phyloP scores from a whole-genome alignment of 2,329 filamentous ascomycete species.

The Thelonectria rubi region DNA sequence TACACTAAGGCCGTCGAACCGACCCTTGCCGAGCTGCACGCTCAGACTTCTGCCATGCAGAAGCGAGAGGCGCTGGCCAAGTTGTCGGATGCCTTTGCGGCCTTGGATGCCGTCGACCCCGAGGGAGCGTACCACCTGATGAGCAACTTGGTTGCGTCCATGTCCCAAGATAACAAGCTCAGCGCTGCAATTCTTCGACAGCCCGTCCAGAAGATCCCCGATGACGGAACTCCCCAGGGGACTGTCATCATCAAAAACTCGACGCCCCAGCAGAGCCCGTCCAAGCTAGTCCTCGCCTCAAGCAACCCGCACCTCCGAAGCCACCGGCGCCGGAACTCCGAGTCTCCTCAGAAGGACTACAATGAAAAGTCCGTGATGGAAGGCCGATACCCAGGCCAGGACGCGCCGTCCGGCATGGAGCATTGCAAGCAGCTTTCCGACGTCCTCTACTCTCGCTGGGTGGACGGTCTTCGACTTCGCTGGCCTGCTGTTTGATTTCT shows the following conservation, averaged over 20 bases:
- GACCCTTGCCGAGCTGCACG: slow-evolving; percentile 83
- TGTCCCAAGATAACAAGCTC: slow-evolving; percentile 75
- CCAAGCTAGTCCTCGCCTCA: slow-evolving; percentile 79
- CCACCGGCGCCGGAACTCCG: slow-evolving; percentile 73
- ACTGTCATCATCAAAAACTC: slow-evolving; percentile 67
- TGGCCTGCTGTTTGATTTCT: slow-evolving; percentile 62
- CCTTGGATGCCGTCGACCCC: slow-evolving; percentile 86
- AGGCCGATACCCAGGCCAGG: slow-evolving; percentile 64
- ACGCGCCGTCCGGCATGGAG: slow-evolving; percentile 79
- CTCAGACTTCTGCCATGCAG: slow-evolving; percentile 72
- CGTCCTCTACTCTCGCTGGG: slow-evolving; percentile 91
- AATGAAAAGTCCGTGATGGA: slow-evolving; percentile 61
- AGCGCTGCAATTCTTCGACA: slow-evolving; percentile 57
- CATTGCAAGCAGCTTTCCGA: slow-evolving; percentile 90
- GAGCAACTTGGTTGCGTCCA: slow-evolving; percentile 76
- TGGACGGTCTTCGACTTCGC: slow-evolving; percentile 78
- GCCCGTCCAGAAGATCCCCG: slow-evolving; percentile 51
- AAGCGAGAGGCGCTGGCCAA: slow-evolving; percentile 86
- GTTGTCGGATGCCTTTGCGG: slow-evolving; percentile 85
- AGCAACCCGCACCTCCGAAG: slow-evolving; percentile 87
- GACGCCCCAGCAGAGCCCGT: slow-evolving; percentile 56
- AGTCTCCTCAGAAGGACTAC: slow-evolving; percentile 54
- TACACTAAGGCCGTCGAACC: slow-evolving; percentile 86
- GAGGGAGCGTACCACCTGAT: slow-evolving; percentile 90
- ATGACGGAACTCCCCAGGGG: slow-evolving; percentile 59